Base-by-base conservation (phyloP, 139 green algal genomes). In the Chlamydomonas asymmetrica region DNA sequence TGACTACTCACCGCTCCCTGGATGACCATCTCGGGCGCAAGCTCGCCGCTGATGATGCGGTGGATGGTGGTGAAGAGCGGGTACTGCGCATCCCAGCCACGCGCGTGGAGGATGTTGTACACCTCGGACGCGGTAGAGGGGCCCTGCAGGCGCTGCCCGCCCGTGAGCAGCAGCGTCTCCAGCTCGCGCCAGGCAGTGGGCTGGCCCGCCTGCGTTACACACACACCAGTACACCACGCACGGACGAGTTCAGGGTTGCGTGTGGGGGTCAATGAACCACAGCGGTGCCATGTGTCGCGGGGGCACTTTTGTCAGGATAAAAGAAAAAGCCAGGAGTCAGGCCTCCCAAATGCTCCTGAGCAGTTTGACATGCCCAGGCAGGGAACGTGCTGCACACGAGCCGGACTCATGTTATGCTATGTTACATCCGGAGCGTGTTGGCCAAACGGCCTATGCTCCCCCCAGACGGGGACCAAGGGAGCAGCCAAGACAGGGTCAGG, bases 21-120 rank as follows among this genome's bases (percentile, higher is more conserved):
- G 8, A 85, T 48, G 7, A 91, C 84, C 31, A 57, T 71, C 23
- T 65, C 35, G 18, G 78, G 63, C n/a, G 82, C 71, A 70, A 88
- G 75, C 22, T 81, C 29, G 13, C 76, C 80, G 29, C 48, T 75
- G n/a, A 91, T 79, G 63, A 93, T 93, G 40, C 82, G 75, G 85
- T 94, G 89, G 39, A 92, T 80, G 32, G 87, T 90, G 27, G 85
- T 91, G 84, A 95, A 95, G 18, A 95, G 85, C 5, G 91, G 91
- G 74, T 88, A 94, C 3, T 86, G 63, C 37, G 32, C 4, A 67
- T 91, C 81, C 90, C 90, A 94, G 16, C 70, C 74, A 0, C 63
- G 37, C 25, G 63, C 40, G 34, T 62, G 27, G 63, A 92, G 66
- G 29, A 90, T 75, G 25, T 64, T 74, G 62, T 88, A 71, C 60